phyloP scores from a whole-genome alignment of 2,329 filamentous ascomycete species.

The Orbilia ellipsospora region DNA sequence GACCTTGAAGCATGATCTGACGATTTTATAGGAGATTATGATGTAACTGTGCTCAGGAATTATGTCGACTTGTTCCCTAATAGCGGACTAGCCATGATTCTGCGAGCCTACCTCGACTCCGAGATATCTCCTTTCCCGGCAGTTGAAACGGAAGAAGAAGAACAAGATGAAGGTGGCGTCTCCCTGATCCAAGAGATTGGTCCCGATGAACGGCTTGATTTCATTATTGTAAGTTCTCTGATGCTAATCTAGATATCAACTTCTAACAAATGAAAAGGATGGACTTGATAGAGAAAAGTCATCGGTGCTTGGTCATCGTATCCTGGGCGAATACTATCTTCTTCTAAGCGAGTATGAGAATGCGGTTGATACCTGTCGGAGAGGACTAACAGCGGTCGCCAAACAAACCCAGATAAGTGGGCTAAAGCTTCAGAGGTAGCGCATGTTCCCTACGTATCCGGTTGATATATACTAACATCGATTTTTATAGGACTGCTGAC shows the following conservation, averaged over 20 bases:
- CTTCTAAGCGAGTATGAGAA: slow-evolving; percentile 86
- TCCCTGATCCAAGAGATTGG: slow-evolving; percentile 73
- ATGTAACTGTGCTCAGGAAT: slow-evolving; percentile 79
- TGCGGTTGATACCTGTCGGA: slow-evolving; percentile 81
- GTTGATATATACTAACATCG: background rate
- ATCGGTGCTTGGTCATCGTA: slow-evolving; percentile 83
- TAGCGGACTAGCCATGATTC: slow-evolving; percentile 81
- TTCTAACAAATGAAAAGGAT: slow-evolving; percentile 60
- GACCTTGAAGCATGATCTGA: slow-evolving; percentile 12
- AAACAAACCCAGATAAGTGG: slow-evolving; percentile 75
- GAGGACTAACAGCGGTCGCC: slow-evolving; percentile 72
- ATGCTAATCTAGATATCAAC: background rate
- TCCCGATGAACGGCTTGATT: slow-evolving; percentile 57
- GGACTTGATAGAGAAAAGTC: slow-evolving; percentile 66
- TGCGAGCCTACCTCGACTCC: slow-evolving; percentile 84
- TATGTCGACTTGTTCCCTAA: slow-evolving; percentile 88
- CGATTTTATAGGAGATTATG: slow-evolving; percentile 70
- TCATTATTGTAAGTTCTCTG: slow-evolving; percentile 57
- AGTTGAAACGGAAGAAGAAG: slow-evolving; percentile 60
- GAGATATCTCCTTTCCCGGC: slow-evolving; percentile 82
- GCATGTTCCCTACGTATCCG: background rate
- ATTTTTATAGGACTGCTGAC: slow-evolving; percentile 72
- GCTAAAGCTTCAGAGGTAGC: slow-evolving; percentile 68
- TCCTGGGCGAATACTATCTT: slow-evolving; percentile 85
- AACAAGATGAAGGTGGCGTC: slow-evolving; percentile 67